Base-by-base conservation (phyloP, 1,139 yeast genomes). In the Kazachstania sp. region DNA sequence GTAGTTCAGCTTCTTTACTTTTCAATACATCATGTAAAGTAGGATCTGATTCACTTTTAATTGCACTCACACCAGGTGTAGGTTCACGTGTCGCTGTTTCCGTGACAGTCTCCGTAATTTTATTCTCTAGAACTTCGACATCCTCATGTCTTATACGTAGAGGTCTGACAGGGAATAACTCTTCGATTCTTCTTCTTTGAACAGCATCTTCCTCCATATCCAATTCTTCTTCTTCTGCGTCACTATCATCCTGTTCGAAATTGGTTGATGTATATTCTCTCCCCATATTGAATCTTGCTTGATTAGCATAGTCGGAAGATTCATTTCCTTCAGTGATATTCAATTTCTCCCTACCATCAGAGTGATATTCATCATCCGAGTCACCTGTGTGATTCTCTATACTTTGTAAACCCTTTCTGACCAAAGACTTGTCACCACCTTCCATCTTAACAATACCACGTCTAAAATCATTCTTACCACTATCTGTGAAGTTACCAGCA, bases 201-300 rank as follows among this genome's bases (percentile, higher is more conserved):
- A 56, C 54, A 3, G 57, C 56, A 9, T 61, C 67, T n/a, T 59
- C 64, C 32, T 61, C 60, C 47, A 57, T 50, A 8, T 60, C 63
- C 4, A 50, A 53, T 18, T 54, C 60, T 19, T 54, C 60, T 13
- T 52, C 58, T 60, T 44, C 57, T n/a, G 48, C 56, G 26, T 69
- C 72, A 36, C 71, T 46, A 2, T 47, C 50, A 28, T 45, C 40
- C 18, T 48, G 51, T 7, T 51, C 75, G 54, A 28, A 40, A 9
- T 42, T 35, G 2, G 31, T 20, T 1, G 77, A 73, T 34, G 67
- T 67, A 53, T 79, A 78, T 45, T 75, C 81, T 55, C 73, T 72
- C 43, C 78, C 78, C 85, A 82, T 80, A 60, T 81, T 76, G 53
- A 81, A 79, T 54, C 69, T 74, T 11, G 78, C 69, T 6, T 39